Conservation (phyloP, 805 yeast genomes). For the Candida ipomoeae region DNA sequence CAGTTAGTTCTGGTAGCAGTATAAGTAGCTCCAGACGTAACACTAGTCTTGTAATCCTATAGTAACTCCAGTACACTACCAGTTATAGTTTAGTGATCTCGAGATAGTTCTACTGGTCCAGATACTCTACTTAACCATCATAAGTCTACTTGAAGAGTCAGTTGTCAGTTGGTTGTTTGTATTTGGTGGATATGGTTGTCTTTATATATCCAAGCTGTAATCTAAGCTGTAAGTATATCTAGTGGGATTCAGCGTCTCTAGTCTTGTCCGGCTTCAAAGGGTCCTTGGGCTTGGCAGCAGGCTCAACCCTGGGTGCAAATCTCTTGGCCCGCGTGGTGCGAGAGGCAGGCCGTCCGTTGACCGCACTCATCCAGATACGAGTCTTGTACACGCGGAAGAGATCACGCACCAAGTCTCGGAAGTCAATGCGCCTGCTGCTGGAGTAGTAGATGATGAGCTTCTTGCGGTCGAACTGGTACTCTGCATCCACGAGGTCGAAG, state of each 20-base stretch:
- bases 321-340: neutral
- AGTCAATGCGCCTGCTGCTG: slow-evolving; percentile 60
- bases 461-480: slow-evolving; percentile 77
- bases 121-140: too few species aligned
- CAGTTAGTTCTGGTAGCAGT: too few species aligned
- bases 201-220: too few species aligned
- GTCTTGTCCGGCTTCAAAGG: neutral
- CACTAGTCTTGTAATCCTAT: too few species aligned
- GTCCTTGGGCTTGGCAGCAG: neutral
- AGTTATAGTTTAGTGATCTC: too few species aligned
- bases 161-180: too few species aligned
- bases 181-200: too few species aligned
- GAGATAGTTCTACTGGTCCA: too few species aligned
- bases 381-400: slow-evolving; percentile 73
- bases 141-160: too few species aligned
- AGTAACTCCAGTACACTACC: too few species aligned
- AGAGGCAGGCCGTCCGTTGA: slow-evolving; percentile 37
- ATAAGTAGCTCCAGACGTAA: too few species aligned
- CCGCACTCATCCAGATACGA: slow-evolving; percentile 81
- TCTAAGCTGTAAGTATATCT: too few species aligned
- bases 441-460: slow-evolving; percentile 63
- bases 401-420: slow-evolving; percentile 68
- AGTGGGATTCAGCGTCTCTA: neutral
- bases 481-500: slow-evolving; percentile 65
- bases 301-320: neutral